Evolutionary conservation across 495 filamentous ascomycete species (phyloP), one percentile per base, ranked within the genome.

Genomic region (Aspergillus heteromorphus): DNA sequence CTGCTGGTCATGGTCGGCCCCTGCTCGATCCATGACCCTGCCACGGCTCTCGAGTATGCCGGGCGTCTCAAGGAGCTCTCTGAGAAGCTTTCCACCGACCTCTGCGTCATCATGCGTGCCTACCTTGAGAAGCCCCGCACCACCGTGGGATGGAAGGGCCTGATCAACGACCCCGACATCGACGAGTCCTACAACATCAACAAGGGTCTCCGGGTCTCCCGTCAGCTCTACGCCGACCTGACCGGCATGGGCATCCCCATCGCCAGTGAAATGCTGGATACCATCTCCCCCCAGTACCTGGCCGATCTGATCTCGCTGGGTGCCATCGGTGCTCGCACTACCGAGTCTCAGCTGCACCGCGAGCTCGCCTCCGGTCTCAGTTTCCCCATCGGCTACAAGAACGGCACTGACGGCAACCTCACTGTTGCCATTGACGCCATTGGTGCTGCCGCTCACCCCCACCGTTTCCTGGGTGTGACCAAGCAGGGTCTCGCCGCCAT

Each of bases 381-480:
- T 40, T 98, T 97, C 85, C 93, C 93, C 5, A 91, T 98, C 48
- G 93, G 93, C 13, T 98, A 95, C 86, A 98, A 97, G 83, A 98
- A 98, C 67, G 95, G 93, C 43, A 98, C 93, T 27, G 93, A 98
- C 65, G 93, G 93, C n/a, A 88, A 86, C 63, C 73, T 98, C 48
- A 83, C 81, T 19, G 92, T 98, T n/a, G 91, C 92, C 38, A 92
- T 98, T 58, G 93, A 98, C 65, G 93, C 93, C 42, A 95, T 97
- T 56, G 92, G 95, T 51, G 85, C 91, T 7, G 93, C 93, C 2
- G 86, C 89, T 27, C 84, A 91, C 55, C 88, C 87, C 61, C 93
- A 98, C 73, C 91, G 95, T 72, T 98, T 98, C 80, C 90, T 98
- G 80, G 92, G 92, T 70, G 95, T 98, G 40, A 98, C 95, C n/a